Evolutionary conservation across 768 basidiomycete species (phyloP), one percentile per base, ranked within the genome.

Genomic region (Tubosaeta sp.): DNA sequence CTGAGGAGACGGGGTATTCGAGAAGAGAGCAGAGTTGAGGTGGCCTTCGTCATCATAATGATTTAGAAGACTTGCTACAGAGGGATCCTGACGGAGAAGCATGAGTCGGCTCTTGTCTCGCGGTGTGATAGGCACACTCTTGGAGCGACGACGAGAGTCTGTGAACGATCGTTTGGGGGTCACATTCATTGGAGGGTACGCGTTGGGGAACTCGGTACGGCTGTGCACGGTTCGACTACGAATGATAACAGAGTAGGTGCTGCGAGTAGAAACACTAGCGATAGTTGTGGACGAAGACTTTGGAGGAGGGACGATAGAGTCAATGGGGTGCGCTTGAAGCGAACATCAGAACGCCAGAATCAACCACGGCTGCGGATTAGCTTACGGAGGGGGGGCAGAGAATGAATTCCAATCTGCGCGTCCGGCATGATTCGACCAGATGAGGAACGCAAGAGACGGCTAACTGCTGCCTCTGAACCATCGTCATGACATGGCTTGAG

Each of bases 11-110:
- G 77, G 61, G 43, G 82, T 69, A 58, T 88, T 88, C 0, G 85
- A 84, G 64, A 91, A 91, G 8, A 79, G 80, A 34, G 77, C 66
- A 5, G 76, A 72, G 14, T 82, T 74, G 26, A 91, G 72, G 47
- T 78, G 76, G 16, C 88, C 88, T 50, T 86, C 73, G 5, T 86
- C 81, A 59, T 90, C 88, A 58, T 90, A 91, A 56, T 88, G 72
- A 50, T 82, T 76, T 33, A 91, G 70, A 22, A 91, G 71, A 58
- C 85, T 90, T 13, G 77, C 85, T 27, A 91, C 86, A 19, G 89
- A 91, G 4, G 88, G 88, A 55, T 91, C 88, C 26, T 83, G 82
- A 41, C 84, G 83, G 43, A 91, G 75, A 19, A 78, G 71, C 12
- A 79, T 67, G 10, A 86, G 71, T 27, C 85, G 80, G 54, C 72